phyloP scores from a whole-genome alignment of 345 rosid species.

The Draba incana region DNA sequence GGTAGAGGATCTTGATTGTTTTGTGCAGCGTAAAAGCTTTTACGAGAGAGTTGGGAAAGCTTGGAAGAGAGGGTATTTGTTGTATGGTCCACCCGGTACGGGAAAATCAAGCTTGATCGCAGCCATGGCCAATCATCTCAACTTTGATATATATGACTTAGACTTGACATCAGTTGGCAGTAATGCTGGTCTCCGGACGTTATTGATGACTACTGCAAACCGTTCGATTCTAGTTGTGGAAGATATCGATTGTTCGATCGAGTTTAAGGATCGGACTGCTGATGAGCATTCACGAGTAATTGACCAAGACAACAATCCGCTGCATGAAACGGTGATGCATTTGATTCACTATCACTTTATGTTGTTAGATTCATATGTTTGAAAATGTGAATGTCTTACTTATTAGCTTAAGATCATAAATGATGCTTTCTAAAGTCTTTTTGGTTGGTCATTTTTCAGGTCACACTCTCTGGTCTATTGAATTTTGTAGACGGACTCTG shows the following conservation, averaged over 20 bases:
- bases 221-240: slow-evolving; percentile 71
- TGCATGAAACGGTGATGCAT: slow-evolving; percentile 23
- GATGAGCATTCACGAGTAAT: not conserved
- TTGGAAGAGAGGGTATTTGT: slow-evolving; percentile 83
- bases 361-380: not conserved
- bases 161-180: slow-evolving; percentile 48
- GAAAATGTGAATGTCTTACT: not conserved
- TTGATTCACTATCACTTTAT: not conserved
- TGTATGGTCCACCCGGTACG: slow-evolving; percentile 78
- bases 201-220: slow-evolving; percentile 61
- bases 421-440: not conserved
- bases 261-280: slow-evolving; percentile 48
- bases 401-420: not conserved
- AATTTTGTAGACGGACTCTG: slow-evolving; percentile 72
- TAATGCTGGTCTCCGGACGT: slow-evolving; percentile 53
- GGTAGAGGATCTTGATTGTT: slow-evolving; percentile 60
- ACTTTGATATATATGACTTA: slow-evolving; percentile 74
- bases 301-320: not conserved
- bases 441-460: slow-evolving; percentile 22
- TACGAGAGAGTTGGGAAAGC: slow-evolving; percentile 74
- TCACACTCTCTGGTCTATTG: slow-evolving; percentile 56
- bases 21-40: slow-evolving; percentile 54
- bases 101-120: slow-evolving; percentile 86
- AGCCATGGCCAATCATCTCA: slow-evolving; percentile 77
- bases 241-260: slow-evolving; percentile 68